Evolutionary conservation across 148 eudicot species (phyloP).

Genomic region (Dianthus caryophyllus): DNA sequence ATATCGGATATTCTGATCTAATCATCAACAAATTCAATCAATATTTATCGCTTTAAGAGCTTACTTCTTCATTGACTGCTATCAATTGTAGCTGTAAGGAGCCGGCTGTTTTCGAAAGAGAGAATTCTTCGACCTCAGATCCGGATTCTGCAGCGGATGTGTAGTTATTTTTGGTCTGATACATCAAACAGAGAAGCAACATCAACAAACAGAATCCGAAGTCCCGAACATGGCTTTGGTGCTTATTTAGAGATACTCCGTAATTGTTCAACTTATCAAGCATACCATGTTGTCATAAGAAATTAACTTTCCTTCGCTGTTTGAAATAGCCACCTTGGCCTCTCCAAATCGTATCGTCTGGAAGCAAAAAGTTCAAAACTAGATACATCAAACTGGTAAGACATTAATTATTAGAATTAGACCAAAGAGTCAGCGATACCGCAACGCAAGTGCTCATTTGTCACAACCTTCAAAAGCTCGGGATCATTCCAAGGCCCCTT

Average conservation of each 20-base stretch:
- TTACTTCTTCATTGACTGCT: conserved; percentile 48
- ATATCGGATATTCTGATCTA: too few relatives aligned
- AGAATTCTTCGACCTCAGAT: conserved; percentile 49
- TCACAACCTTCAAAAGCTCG: conserved; percentile 48
- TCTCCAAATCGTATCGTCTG: conserved; percentile 43
- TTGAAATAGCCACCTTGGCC: conserved; percentile 37
- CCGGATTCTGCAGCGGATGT: conserved; percentile 39
- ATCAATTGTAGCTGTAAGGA: conserved; percentile 27
- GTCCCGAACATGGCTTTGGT: background rate
- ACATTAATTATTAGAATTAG: background rate
- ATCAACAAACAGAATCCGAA: conserved; percentile 6
- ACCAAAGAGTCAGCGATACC: background rate
- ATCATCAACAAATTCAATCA: conserved; percentile 6
- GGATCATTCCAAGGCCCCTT: conserved; percentile 93
- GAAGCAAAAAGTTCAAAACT: conserved; percentile 3
- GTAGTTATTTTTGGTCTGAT: conserved; percentile 36
- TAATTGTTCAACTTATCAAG: background rate
- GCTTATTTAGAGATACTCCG: background rate
- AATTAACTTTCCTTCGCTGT: conserved; percentile 36
- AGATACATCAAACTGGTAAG: background rate
- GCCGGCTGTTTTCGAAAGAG: conserved; percentile 27
- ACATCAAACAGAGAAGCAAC: conserved; percentile 16
- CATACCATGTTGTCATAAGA: conserved; percentile 42
- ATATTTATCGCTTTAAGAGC: conserved; percentile 15
- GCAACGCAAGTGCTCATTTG: background rate